Percentiles rank a stretch among this genome's conserved stretches.
Evolutionary conservation across 2,329 filamentous ascomycete species (phyloP).

Genomic region (Didymosphaeria variabile): DNA sequence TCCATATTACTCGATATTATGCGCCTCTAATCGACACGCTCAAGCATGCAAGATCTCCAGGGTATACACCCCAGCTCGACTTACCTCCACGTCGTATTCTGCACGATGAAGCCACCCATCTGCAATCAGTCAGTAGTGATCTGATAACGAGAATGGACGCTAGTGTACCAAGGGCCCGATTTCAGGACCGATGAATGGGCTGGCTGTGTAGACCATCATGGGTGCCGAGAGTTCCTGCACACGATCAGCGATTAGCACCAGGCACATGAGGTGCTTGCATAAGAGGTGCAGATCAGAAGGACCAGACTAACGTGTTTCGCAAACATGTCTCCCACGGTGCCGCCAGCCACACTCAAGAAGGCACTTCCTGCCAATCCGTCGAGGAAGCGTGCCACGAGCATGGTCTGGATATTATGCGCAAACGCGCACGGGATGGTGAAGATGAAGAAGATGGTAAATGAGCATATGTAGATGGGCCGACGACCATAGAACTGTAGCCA

Average conservation of each 20-base stretch:
- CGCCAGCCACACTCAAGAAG: conserved; percentile 76
- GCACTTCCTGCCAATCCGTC: conserved; percentile 73
- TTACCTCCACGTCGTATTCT: conserved; percentile 70
- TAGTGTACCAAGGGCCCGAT: conserved; percentile 62
- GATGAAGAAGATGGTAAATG: conserved; percentile 77
- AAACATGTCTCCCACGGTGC: conserved; percentile 77
- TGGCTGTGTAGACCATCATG: conserved; percentile 76
- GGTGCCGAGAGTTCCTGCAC: conserved; percentile 72
- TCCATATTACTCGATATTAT: conserved; percentile 1
- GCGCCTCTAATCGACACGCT: not conserved
- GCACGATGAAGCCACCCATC: conserved; percentile 81
- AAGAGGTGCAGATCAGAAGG: conserved; percentile 4
- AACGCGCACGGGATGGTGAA: conserved; percentile 85
- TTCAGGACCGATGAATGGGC: conserved; percentile 64
- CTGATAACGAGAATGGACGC: too few relatives aligned
- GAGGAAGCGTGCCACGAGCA: conserved; percentile 81
- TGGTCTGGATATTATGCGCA: conserved; percentile 80
- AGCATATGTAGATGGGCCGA: conserved; percentile 79
- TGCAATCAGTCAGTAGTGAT: too few relatives aligned
- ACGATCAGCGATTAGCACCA: conserved; percentile 20
- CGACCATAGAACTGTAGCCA: conserved; percentile 76
- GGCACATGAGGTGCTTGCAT: conserved; percentile 12
- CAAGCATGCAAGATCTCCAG: conserved; percentile 17
- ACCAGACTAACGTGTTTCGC: conserved; percentile 41
- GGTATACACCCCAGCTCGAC: conserved; percentile 17